Conservation (phyloP, 495 filamentous ascomycete species). For the Cryomyces antarcticus region DNA sequence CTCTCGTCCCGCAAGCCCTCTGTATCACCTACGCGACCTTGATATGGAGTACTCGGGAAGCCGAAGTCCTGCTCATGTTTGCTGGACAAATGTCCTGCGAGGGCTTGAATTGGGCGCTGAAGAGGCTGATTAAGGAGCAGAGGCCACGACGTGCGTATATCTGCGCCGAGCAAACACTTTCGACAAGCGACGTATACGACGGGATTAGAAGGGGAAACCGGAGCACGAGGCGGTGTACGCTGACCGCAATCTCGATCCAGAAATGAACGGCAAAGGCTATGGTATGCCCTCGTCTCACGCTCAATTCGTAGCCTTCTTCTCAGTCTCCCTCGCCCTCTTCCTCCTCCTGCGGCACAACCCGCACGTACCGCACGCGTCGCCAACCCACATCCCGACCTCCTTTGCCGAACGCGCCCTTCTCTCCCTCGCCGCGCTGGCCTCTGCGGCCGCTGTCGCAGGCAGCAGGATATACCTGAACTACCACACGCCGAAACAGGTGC, state of each 20-base stretch:
- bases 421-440: conserved; percentile 31
- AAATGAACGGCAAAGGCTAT: conserved; percentile 80
- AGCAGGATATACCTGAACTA: conserved; percentile 84
- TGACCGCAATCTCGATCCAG: conserved; percentile 17
- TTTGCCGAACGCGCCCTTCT: conserved; percentile 35
- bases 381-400: conserved; percentile 30
- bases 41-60: conserved; percentile 73
- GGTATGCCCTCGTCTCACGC: conserved; percentile 98
- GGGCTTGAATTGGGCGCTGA: conserved; percentile 75
- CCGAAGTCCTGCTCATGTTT: conserved; percentile 81
- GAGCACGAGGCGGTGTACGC: too few species aligned
- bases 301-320: conserved; percentile 83
- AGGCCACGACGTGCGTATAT: conserved; percentile 44
- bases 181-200: neutral
- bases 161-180: neutral
- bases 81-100: conserved; percentile 84
- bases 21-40: conserved; percentile 77
- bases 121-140: conserved; percentile 80
- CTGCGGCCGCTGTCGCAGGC: conserved; percentile 50
- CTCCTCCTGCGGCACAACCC: conserved; percentile 46
- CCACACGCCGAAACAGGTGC: conserved; percentile 74
- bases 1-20: conserved; percentile 78
- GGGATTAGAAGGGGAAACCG: too few species aligned
- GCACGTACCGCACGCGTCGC: conserved; percentile 29
- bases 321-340: conserved; percentile 63